These are phyloP conservation scores for Scutellaria minor DNA, from an alignment of 257 asterid genomes.

Conservation along the genomic window DNA sequence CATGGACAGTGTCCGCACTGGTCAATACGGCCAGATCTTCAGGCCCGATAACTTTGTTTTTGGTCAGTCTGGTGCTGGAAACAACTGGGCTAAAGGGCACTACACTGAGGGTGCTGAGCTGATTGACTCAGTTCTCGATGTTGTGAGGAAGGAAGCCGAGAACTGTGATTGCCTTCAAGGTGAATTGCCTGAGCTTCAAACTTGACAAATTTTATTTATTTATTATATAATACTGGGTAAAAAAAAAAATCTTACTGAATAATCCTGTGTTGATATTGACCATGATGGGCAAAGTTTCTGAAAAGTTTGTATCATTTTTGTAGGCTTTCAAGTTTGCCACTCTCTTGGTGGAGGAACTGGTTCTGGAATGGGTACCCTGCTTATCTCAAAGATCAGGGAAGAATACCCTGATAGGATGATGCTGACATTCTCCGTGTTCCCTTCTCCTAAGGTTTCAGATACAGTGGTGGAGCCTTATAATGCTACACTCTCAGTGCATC, in stretches of 20 bases:
- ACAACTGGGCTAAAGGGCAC: constrained; percentile 89
- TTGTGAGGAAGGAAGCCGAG: constrained; percentile 85
- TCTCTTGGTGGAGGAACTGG: constrained; percentile 93
- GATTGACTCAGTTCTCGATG: constrained; percentile 85
- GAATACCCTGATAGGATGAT: constrained; percentile 89
- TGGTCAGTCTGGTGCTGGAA: constrained; percentile 91
- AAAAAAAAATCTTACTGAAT: not conserved
- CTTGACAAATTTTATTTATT: not conserved
- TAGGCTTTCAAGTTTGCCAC: constrained; percentile 85
- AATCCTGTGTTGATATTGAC: constrained; percentile 6
- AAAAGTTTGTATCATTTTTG: constrained; percentile 13
- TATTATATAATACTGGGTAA: no score
- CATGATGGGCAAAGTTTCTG: not conserved
- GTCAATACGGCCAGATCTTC: constrained; percentile 84
- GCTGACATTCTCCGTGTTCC: constrained; percentile 86
- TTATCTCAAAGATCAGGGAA: constrained; percentile 81
- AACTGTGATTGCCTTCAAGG: constrained; percentile 93
- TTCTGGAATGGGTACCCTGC: constrained; percentile 86
- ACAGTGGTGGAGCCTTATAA: constrained; percentile 88
- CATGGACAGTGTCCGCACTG: constrained; percentile 92
- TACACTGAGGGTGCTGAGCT: constrained; percentile 92
- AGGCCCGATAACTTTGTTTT: constrained; percentile 86
- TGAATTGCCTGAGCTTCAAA: constrained; percentile 31
- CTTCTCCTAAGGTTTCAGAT: constrained; percentile 85
- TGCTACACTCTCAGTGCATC: constrained; percentile 88